These are phyloP conservation scores for Salix caprea DNA, from an alignment of 345 rosid species.

Conservation along the genomic window DNA sequence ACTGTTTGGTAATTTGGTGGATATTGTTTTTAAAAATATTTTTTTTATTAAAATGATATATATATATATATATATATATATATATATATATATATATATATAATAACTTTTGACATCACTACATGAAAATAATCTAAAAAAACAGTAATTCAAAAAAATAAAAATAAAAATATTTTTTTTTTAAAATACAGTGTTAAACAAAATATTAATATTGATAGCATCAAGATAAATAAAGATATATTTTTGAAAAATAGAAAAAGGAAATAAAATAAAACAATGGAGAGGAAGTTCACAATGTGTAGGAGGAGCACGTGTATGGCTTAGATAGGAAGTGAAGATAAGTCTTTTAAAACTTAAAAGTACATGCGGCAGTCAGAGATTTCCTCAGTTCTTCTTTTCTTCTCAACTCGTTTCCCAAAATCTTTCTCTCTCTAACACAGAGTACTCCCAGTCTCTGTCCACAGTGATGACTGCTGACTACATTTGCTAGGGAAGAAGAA, in stretches of 20 bases:
- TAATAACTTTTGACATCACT: no score
- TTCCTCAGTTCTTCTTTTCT: background rate
- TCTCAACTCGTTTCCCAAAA: background rate
- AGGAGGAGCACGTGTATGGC: no score
- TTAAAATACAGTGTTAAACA: no score
- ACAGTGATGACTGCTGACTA: background rate
- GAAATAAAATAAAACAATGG: background rate
- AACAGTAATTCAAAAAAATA: no score
- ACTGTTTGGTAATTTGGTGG: no score
- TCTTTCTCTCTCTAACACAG: background rate
- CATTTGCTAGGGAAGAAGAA: background rate
- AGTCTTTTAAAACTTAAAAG: background rate
- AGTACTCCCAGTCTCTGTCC: background rate
- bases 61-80: no score
- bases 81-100: no score
- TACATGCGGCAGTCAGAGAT: slow-evolving; percentile 1
- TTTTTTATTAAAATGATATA: no score
- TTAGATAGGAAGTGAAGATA: background rate
- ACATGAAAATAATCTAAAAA: no score
- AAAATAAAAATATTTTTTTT: no score
- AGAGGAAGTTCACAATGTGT: background rate
- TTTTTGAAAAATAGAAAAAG: background rate
- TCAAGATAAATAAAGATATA: background rate
- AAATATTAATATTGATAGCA: no score
- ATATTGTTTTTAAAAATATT: no score